Evolutionary conservation across 2,329 filamentous ascomycete species (phyloP), one percentile per base, ranked within the genome.

Genomic region (Verticillium nubilum): DNA sequence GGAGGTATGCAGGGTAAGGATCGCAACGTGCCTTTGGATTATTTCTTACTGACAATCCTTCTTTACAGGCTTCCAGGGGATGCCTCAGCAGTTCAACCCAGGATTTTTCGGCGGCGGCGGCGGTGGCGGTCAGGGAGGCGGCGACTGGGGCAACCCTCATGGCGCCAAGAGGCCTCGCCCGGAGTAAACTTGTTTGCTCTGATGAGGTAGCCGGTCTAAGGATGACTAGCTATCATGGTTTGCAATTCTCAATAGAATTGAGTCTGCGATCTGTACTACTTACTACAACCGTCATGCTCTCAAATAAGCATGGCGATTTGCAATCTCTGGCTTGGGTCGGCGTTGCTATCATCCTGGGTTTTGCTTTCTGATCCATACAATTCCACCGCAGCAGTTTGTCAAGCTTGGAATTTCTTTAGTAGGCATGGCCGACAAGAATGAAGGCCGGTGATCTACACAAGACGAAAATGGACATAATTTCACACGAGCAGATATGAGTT

Each of bases 101-200:
- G 85, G 81, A 60, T 92, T 92, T 76, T 94, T 92, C 72, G 78
- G 80, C 54, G 78, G 79, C 59, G 76, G 79, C 54, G 79, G 79
- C 58, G 76, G 76, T 56, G 33, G 33, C 13, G 31, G 33, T 76
- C 72, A 60, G 47, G 77, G 74, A 54, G 76, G 74, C 59, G 75
- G 86, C 60, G 87, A 87, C 59, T 86, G 86, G 74, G 90, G 90
- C 80, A 94, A 94, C 68, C 91, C 91, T 5, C 91, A 94, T 66
- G 90, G 90, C 29, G 86, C 87, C 3, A 95, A 95, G 77, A 82
- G 91, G 65, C 88, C 89, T 65, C 84, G 91, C 63, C 89, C 90
- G 62, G 91, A 93, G 70, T 82, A 78, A 53, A 23, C 4, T 6
- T 17, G 25, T 23, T 25, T 2, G n/a, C 3, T 19, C 5, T 42